Percentiles rank a stretch among this genome's conserved stretches.
phyloP scores from a whole-genome alignment of 2,329 filamentous ascomycete species.

The Plenodomus lindquistii region DNA sequence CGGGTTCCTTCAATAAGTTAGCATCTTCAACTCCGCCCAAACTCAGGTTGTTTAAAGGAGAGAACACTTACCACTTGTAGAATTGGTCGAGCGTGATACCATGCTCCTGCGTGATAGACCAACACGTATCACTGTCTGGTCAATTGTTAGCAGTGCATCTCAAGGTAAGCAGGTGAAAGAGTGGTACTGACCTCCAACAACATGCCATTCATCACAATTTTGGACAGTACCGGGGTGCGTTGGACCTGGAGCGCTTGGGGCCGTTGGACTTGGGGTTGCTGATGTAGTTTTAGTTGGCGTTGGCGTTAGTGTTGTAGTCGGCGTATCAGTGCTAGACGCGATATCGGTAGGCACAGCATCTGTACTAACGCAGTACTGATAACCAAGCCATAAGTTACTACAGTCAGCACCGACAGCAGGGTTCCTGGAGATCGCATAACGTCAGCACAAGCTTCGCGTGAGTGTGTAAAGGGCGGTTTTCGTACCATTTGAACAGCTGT shows the following conservation, averaged over 20 bases:
- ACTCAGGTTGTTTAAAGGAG: conserved; percentile 8
- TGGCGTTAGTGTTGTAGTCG: conserved; percentile 9
- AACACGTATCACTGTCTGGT: conserved; percentile 6
- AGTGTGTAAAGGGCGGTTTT: conserved; percentile 4
- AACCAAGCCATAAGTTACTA: conserved; percentile 9
- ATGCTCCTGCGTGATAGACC: conserved; percentile 7
- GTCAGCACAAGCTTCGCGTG: no score
- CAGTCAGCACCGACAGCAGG: conserved; percentile 5
- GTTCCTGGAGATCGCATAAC: conserved; percentile 7
- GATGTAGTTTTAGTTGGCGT: conserved; percentile 12
- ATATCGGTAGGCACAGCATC: conserved; percentile 10
- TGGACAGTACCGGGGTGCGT: conserved; percentile 7
- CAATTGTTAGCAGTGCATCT: conserved; percentile 10
- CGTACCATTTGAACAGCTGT: conserved; percentile 8
- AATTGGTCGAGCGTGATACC: conserved; percentile 6
- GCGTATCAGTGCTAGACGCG: conserved; percentile 8
- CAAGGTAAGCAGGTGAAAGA: conserved; percentile 8
- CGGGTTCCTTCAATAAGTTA: no score
- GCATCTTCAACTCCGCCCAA: conserved; percentile 3
- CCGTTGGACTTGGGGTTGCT: conserved; percentile 8
- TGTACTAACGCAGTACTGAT: conserved; percentile 9
- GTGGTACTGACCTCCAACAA: conserved; percentile 9
- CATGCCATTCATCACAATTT: conserved; percentile 9
- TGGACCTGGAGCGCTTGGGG: conserved; percentile 7
- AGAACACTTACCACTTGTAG: conserved; percentile 4